Evolutionary conservation across 1,139 yeast genomes (phyloP), one percentile per base, ranked within the genome.

Genomic region (Candida gigantensis): DNA sequence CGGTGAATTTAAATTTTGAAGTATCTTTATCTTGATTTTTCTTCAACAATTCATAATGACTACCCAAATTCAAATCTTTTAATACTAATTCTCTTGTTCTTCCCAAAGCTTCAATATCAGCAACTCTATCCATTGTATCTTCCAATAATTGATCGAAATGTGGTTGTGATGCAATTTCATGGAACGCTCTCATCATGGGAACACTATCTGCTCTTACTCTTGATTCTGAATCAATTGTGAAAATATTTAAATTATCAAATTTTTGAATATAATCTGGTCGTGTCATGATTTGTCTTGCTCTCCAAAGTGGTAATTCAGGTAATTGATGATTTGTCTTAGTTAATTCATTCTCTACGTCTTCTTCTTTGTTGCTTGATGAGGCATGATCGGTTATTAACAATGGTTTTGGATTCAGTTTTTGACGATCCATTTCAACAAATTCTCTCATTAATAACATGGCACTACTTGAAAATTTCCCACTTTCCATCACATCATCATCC

Each of bases 401-500:
- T 16, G 63, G 55, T 18, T 67, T 49, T 3, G 63, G 61, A 34
- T 59, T 57, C 42, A 58, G 44, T 21, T 70, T 49, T 9, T 55
- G 51, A 19, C 75, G 52, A 52, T 84, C 92, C 78, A 84, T 74
- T 19, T 77, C 78, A 2, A 85, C 95, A 50, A 86, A 74, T 43
- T 77, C 88, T 39, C 77, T 68, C 78, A 84, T 81, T 36, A 86
- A 64, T 14, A 82, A 63, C 90, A 85, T 84, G 8, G 95, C 92
- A 30, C 87, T 74, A 2, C 82, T 67, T 5, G 89, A 72, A 52
- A 86, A 86, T 55, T 86, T 86, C 5, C 95, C 95, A 44, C 78
- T 74, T 45, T 84, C 94, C 85, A 85, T 84, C 5, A 86, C 95
- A 60, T 86, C 95, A 51, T 86, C 95, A 56, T 86, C 95, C 95